A percentile compares a stretch with the other conserved stretches of the same genome.
phyloP scores from a whole-genome alignment of 306 rosid species.

The Ormosia emarginata region DNA sequence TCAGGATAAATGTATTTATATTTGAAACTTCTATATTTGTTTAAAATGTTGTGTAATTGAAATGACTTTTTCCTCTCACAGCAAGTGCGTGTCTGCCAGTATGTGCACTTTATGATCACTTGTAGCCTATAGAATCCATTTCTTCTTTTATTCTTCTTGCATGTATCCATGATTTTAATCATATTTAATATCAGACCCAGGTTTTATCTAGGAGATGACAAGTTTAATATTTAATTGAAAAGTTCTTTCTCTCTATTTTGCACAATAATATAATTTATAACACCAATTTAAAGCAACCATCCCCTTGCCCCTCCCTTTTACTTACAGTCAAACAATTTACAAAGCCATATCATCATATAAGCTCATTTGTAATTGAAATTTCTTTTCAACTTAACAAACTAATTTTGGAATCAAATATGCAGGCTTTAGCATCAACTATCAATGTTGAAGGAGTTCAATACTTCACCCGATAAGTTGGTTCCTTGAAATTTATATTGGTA shows the following conservation, averaged over 20 bases:
- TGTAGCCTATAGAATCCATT: not conserved
- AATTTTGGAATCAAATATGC: constrained; percentile 26
- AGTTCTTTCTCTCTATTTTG: not conserved
- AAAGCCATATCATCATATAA: not conserved
- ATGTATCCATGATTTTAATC: not conserved
- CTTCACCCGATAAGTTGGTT: not conserved
- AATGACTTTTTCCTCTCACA: not conserved
- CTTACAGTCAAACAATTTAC: not conserved
- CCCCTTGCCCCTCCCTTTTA: constrained; percentile 2
- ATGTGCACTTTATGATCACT: not conserved
- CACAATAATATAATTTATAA: not conserved
- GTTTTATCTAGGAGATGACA: not conserved
- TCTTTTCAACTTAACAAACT: constrained; percentile 16
- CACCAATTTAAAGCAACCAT: not conserved
- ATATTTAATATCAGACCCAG: not conserved
- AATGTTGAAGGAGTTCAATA: constrained; percentile 27
- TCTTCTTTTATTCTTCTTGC: constrained; percentile 4
- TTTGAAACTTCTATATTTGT: not conserved
- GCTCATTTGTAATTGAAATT: not conserved
- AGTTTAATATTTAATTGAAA: constrained; percentile 9
- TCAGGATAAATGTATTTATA: not conserved
- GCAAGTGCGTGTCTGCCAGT: not conserved
- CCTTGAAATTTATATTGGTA: not conserved
- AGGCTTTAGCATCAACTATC: constrained; percentile 22
- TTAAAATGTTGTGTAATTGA: not conserved